Percentiles rank a stretch among this genome's conserved stretches.
Conservation (phyloP, 2,329 filamentous ascomycete species). For the Monosporascus sp. region DNA sequence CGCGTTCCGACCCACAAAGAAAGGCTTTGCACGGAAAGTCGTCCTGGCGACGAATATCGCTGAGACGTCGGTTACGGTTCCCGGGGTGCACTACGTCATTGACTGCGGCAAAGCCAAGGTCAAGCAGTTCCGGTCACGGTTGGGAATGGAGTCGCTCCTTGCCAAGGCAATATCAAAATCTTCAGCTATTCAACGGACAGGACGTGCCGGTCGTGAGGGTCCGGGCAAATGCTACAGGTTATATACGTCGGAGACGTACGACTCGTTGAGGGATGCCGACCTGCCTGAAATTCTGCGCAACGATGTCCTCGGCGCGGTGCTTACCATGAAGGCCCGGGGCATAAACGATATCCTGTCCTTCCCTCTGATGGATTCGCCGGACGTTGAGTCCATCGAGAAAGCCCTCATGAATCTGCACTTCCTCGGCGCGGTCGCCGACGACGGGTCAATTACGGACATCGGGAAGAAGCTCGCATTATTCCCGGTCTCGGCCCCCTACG, state of each 20-base stretch:
- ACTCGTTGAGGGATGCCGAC: conserved; percentile 64
- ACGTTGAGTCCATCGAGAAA: conserved; percentile 71
- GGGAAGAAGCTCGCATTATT: conserved; percentile 77
- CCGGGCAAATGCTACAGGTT: conserved; percentile 85
- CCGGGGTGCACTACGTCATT: conserved; percentile 85
- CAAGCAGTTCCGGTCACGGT: conserved; percentile 78
- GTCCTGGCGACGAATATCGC: conserved; percentile 95
- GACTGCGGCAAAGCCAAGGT: conserved; percentile 93
- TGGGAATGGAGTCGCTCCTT: conserved; percentile 86
- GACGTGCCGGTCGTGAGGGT: conserved; percentile 88
- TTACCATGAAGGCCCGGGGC: conserved; percentile 91
- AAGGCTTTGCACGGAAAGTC: conserved; percentile 74
- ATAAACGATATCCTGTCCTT: conserved; percentile 78
- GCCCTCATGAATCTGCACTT: conserved; percentile 75
- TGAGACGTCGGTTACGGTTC: conserved; percentile 95
- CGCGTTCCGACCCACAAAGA: conserved; percentile 72
- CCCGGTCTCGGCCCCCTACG: conserved; percentile 75
- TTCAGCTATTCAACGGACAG: conserved; percentile 84
- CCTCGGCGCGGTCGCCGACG: conserved; percentile 68
- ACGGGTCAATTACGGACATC: conserved; percentile 66
- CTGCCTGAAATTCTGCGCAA: conserved; percentile 86
- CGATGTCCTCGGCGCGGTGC: conserved; percentile 76
- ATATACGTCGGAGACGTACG: conserved; percentile 76
- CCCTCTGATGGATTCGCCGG: conserved; percentile 78
- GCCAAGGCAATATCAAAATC: conserved; percentile 90